Evolutionary conservation across 108 stramenopile genomes (phyloP).

Genomic region (Nannochloropsis granulata): DNA sequence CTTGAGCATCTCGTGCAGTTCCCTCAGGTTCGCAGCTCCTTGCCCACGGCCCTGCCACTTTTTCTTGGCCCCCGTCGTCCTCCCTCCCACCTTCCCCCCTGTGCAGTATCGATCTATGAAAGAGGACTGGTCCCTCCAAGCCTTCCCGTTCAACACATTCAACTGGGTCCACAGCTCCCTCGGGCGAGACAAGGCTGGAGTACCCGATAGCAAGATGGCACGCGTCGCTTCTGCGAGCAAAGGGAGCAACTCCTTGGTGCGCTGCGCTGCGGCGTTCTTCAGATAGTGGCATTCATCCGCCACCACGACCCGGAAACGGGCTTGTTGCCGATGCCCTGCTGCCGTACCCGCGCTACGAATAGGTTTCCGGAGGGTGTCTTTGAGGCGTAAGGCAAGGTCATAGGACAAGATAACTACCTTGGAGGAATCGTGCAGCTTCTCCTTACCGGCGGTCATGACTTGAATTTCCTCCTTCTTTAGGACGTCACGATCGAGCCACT

Average conservation of each 20-base stretch:
- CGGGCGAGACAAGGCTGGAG: constrained; percentile 84
- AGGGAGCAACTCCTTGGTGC: constrained; percentile 59
- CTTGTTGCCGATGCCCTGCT: neutral
- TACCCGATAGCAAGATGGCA: constrained; percentile 76
- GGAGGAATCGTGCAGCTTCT: constrained; percentile 2
- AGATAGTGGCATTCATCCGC: constrained; percentile 90
- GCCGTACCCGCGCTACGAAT: neutral
- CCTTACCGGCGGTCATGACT: constrained; percentile 6
- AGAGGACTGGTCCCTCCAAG: constrained; percentile 40
- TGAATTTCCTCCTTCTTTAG: constrained; percentile 5
- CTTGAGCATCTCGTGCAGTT: constrained; percentile 73
- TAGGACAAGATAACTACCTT: constrained; percentile 35
- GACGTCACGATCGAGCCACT: constrained; percentile 40
- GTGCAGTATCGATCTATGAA: constrained; percentile 60
- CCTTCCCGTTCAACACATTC: constrained; percentile 53
- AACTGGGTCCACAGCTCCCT: constrained; percentile 85
- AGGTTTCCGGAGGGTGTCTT: neutral
- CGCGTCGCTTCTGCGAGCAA: constrained; percentile 54
- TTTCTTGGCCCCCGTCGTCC: neutral
- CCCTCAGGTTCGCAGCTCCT: constrained; percentile 38
- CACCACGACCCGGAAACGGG: constrained; percentile 10
- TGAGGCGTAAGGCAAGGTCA: constrained; percentile 1
- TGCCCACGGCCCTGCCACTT: constrained; percentile 1
- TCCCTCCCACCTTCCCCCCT: constrained; percentile 33
- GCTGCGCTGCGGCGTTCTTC: constrained; percentile 63